A percentile compares a stretch with the other conserved stretches of the same genome.
Conservation (phyloP, 2,329 filamentous ascomycete species). For the Diaporthe sp. region DNA sequence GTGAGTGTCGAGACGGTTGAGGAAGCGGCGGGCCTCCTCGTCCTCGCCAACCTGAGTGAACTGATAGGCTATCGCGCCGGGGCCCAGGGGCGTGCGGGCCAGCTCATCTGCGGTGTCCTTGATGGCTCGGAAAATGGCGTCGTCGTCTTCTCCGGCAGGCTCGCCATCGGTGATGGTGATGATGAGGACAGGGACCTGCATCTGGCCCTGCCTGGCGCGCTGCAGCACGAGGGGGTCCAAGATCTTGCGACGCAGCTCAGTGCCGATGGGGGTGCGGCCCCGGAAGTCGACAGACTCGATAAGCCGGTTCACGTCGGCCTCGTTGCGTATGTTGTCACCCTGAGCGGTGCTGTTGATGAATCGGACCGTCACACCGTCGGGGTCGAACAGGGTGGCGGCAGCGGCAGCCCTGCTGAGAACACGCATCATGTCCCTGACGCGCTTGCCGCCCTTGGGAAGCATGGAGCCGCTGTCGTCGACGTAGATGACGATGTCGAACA, state of each 20-base stretch:
- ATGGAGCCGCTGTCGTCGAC: conserved; percentile 19
- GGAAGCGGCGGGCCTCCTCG: conserved; percentile 18
- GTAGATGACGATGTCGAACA: conserved; percentile 23
- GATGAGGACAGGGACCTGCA: conserved; percentile 13
- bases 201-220: conserved; percentile 16
- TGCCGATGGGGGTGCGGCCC: conserved; percentile 14
- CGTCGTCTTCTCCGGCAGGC: conserved; percentile 3
- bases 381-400: conserved; percentile 5
- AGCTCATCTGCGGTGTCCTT: conserved; percentile 7
- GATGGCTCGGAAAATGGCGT: conserved; percentile 6
- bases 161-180: conserved; percentile 11
- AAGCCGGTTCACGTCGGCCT: conserved; percentile 12
- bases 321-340: conserved; percentile 15
- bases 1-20: conserved; percentile 8
- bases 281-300: conserved; percentile 16
- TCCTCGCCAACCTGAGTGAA: conserved; percentile 17
- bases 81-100: neutral
- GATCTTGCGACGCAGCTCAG: conserved; percentile 13
- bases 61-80: conserved; percentile 10
- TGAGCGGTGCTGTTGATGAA: conserved; percentile 21
- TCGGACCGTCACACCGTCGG: neutral
- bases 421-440: conserved; percentile 14
- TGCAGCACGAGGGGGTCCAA: conserved; percentile 8
- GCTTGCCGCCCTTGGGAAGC: conserved; percentile 17
- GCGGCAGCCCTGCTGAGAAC: conserved; percentile 1